Base-by-base conservation (phyloP, 768 basidiomycete species). In the Tricholoma terreum region DNA sequence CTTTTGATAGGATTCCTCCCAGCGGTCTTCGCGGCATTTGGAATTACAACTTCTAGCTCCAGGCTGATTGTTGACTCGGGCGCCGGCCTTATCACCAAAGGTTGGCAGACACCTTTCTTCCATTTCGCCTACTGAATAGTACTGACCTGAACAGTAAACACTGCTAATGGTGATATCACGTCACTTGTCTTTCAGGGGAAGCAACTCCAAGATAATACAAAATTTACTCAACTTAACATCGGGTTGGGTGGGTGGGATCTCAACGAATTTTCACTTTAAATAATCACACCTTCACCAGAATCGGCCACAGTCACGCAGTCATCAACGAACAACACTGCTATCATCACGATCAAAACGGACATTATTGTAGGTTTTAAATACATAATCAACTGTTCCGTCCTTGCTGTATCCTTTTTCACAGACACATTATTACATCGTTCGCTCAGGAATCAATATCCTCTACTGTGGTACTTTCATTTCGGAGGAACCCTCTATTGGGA, bases 401-500 rank as follows among this genome's bases (percentile, higher is more conserved):
- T 22, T 45, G 24, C 45, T 12, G 5, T 21, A 48, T 19, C 30
- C 15, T 11, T 22, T 8, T 45, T n/a, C n/a, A 34, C 57, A 80
- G 77, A 73, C 76, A 1, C 79, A 81, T 50, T 80, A 80, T 57
- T 77, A 77, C 58, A 77, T 80, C 33, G 73, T 76, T 17, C 72
- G 70, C 12, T 75, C 73, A 24, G 79, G 77, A 15, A 67, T 68
- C 54, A 78, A 78, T 60, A 79, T 77, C 2, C 55, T 80, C 11
- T 79, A 78, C 61, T 75, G 80, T 56, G 79, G 76, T 7, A 80
- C 79, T 6, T 78, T 70, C 57, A 74, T 73, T 15, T 75, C 78
- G 6, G 76, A 77, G 12, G 78, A 81, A 59, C 79, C 80, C 1
- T 59, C 60, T 34, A 76, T 81, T 17, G 80, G 80, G 17, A 79